Base-by-base conservation (phyloP, 148 eudicot genomes). In the Fallopia convolvulus region DNA sequence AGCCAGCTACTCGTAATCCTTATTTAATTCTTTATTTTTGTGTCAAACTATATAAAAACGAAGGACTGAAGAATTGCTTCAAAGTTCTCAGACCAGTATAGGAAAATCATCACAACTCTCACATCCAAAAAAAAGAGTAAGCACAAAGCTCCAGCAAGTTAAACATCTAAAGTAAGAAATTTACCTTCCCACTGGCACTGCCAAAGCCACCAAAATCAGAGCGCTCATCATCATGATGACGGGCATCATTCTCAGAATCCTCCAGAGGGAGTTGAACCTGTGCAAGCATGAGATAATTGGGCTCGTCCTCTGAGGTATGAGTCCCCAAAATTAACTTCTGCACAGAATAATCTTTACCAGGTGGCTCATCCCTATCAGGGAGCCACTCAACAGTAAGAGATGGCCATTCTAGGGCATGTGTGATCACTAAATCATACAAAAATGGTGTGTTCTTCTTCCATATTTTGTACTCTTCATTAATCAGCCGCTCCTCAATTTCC, bases 311-410 rank as follows among this genome's bases (percentile, higher is more conserved):
- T 3, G 93, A 90, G 2, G 97, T 89, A 72, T 93, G 98, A 4
- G 98, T 93, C 75, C 98, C 97, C 74, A 93, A 77, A 74, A 93
- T 87, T 90, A 93, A 83, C 85, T 93, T 93, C 86, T 93, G 98
- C 3, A 88, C 94, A 8, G 93, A 90, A 77, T 88, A 89, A 79
- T 91, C 97, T 85, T 91, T 91, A 75, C 97, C 98, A 1, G 94
- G 87, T 72, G 91, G 98, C 89, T 93, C 98, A 12, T 87, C 89
- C 50, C 89, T 77, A 70, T 83, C 89, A 18, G 90, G 97, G 13
- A 93, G 91, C 98, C 97, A 93, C 82, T 93, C 97, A 39, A 93
- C 98, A 52, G 98, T 93, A 77, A 93, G 92, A 1, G 98, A 93
- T 0, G 98, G 98, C 98, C 97, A 93, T 60, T 91, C 97, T 8